A percentile compares a stretch with the other conserved stretches of the same genome.
phyloP scores from a whole-genome alignment of 495 filamentous ascomycete genomes.

The Darksidea phi region DNA sequence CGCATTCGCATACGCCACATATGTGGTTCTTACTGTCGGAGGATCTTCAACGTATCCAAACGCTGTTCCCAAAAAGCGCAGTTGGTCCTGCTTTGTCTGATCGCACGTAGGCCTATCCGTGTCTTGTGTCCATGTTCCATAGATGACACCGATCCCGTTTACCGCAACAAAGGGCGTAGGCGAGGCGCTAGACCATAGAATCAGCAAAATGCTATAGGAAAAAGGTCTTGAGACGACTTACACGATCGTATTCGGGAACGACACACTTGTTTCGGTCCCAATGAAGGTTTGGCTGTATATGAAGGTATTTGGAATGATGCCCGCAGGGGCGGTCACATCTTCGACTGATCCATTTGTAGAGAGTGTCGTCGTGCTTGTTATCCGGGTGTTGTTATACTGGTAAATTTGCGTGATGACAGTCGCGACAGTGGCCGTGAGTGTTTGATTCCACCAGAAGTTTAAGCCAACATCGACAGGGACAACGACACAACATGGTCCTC shows the following conservation, averaged over 20 bases:
- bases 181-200: background rate
- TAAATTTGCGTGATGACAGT: conserved; percentile 9
- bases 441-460: conserved; percentile 14
- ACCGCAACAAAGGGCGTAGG: background rate
- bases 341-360: background rate
- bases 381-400: conserved; percentile 12
- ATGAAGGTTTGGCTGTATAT: background rate
- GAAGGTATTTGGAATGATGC: background rate
- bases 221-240: too few species aligned
- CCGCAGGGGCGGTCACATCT: background rate
- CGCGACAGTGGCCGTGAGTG: conserved; percentile 1
- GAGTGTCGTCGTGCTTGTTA: conserved; percentile 5
- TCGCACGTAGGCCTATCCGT: too few species aligned
- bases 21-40: background rate
- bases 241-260: background rate
- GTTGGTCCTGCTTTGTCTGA: background rate
- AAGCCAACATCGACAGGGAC: conserved; percentile 3
- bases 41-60: background rate
- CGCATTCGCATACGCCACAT: background rate
- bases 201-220: too few species aligned
- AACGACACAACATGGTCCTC: background rate
- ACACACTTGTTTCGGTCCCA: background rate
- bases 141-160: background rate
- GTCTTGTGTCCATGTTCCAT: background rate
- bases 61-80: background rate